A percentile compares a stretch with the other conserved stretches of the same genome.
Evolutionary conservation across 306 rosid genomes (phyloP).

Genomic region (Dalbergia oliveri): DNA sequence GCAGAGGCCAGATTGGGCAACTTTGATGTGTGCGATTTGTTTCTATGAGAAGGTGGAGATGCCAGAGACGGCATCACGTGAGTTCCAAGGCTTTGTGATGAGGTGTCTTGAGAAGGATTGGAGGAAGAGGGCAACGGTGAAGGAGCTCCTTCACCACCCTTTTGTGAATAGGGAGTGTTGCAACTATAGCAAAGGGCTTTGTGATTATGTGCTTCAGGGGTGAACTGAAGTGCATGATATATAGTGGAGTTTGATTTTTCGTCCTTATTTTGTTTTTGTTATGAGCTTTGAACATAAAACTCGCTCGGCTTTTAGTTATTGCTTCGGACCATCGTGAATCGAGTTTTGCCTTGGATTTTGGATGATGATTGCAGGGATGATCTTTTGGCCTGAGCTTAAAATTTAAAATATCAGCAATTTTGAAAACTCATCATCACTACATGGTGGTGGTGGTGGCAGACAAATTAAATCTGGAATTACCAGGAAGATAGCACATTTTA

Average conservation of each 20-base stretch:
- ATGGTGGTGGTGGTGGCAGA: background rate
- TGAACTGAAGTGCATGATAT: background rate
- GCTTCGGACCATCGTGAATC: conserved; percentile 1
- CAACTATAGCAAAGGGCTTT: conserved; percentile 14
- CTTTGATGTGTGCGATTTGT: conserved; percentile 71
- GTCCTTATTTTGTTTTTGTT: background rate
- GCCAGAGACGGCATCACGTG: conserved; percentile 59
- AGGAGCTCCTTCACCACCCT: conserved; percentile 69
- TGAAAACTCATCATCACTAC: background rate
- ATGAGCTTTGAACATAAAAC: background rate
- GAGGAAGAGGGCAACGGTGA: conserved; percentile 71
- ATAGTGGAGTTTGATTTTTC: background rate
- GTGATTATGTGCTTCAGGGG: conserved; percentile 38
- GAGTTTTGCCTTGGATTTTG: background rate
- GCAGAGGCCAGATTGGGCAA: conserved; percentile 67
- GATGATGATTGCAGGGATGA: background rate
- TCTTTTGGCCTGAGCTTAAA: background rate
- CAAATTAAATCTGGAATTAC: background rate
- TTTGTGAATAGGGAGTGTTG: conserved; percentile 48
- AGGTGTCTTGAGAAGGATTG: conserved; percentile 79
- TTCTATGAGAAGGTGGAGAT: conserved; percentile 61
- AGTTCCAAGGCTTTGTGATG: conserved; percentile 58
- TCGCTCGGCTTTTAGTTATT: background rate
- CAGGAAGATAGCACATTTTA: background rate
- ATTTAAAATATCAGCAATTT: background rate